These are phyloP conservation scores for Sphagnum contortum DNA, from an alignment of 225 moss, liverwort and hornwort species.

Conservation along the genomic window DNA sequence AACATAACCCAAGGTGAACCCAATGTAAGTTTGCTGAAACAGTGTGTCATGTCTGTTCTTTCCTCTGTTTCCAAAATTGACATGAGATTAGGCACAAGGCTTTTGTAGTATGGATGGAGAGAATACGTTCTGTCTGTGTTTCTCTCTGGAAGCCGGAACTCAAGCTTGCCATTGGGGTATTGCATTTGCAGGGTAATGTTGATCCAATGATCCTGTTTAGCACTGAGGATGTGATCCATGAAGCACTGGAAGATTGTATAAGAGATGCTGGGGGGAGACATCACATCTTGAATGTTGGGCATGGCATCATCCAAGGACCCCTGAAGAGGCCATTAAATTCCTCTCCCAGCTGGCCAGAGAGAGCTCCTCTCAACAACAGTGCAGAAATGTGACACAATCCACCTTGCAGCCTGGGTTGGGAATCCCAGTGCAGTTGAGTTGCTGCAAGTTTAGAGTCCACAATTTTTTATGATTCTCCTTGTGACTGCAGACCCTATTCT, in stretches of 20 bases:
- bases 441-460: slow-evolving; percentile 41
- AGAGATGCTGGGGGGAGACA: slow-evolving; percentile 45
- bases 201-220: slow-evolving; percentile 90
- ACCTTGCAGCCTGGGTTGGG: slow-evolving; percentile 3
- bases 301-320: slow-evolving; percentile 96
- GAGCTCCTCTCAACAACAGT: slow-evolving; percentile 9
- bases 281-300: slow-evolving; percentile 88
- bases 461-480: no score
- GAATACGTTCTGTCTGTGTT: no score
- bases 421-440: slow-evolving; percentile 23
- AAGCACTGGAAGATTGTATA: slow-evolving; percentile 55
- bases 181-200: slow-evolving; percentile 70
- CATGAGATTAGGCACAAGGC: no score
- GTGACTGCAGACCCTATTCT: no score
- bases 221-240: slow-evolving; percentile 56
- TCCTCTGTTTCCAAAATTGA: no score
- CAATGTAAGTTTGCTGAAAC: no score
- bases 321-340: slow-evolving; percentile 64
- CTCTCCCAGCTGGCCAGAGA: slow-evolving; percentile 82
- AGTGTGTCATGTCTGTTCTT: no score
- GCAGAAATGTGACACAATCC: background rate
- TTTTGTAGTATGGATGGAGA: no score
- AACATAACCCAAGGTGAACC: no score
- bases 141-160: no score
- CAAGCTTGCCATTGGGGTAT: no score